A percentile compares a stretch with the other conserved stretches of the same genome.
phyloP scores from a whole-genome alignment of 2,329 filamentous ascomycete genomes.

The Penicillium psychrosexuale region DNA sequence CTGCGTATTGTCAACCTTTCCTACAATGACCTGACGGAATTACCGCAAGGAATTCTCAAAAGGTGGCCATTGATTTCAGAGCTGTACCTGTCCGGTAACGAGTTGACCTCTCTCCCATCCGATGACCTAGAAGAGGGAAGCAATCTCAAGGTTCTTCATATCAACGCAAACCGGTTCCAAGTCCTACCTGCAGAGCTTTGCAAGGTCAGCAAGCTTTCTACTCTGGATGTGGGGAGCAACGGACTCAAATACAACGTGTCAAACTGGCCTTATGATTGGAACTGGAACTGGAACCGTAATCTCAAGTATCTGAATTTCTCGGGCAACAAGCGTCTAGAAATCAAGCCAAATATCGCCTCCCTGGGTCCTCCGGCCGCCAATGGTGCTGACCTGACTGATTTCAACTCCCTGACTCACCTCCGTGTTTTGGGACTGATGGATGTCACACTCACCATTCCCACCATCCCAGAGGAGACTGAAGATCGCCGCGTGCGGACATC shows the following conservation, averaged over 20 bases:
- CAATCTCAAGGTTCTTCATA: constrained; percentile 81
- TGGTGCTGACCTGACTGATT: constrained; percentile 79
- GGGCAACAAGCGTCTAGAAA: constrained; percentile 93
- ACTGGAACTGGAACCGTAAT: constrained; percentile 98
- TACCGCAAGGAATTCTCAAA: constrained; percentile 82
- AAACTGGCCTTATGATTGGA: constrained; percentile 99
- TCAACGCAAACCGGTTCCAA: constrained; percentile 98
- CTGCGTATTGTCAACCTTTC: constrained; percentile 87
- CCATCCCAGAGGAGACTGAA: constrained; percentile 90
- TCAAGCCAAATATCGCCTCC: constrained; percentile 64
- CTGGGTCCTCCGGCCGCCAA: constrained; percentile 50
- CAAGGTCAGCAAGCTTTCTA: constrained; percentile 84
- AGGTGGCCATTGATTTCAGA: constrained; percentile 88
- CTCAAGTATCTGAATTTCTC: constrained; percentile 93
- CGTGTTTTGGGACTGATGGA: constrained; percentile 94
- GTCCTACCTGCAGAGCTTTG: constrained; percentile 93
- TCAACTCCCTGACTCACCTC: constrained; percentile 77
- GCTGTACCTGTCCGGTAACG: constrained; percentile 92
- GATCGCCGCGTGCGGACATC: constrained; percentile 95
- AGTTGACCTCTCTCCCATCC: constrained; percentile 82
- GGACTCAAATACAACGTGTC: constrained; percentile 97
- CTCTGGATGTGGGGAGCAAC: constrained; percentile 94
- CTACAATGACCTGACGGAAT: constrained; percentile 90
- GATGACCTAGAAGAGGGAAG: constrained; percentile 92
- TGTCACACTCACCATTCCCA: constrained; percentile 89